Evolutionary conservation across 1,139 yeast species (phyloP), one percentile per base, ranked within the genome.

Genomic region (Groenewaldozyma sp.): DNA sequence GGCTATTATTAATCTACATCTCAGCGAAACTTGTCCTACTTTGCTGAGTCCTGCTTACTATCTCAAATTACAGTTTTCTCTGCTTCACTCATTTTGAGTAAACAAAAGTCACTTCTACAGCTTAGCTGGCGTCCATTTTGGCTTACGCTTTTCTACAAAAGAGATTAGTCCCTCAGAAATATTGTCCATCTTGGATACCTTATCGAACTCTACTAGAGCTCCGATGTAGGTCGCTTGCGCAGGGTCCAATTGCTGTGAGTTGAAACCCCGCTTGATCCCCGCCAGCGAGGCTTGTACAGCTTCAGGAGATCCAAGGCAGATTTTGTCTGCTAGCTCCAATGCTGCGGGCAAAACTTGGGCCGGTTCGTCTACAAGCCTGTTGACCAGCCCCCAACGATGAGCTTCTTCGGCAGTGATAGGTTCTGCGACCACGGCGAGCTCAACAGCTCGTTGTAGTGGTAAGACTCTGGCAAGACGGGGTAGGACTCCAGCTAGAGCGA

Each of bases 401-500:
- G 61, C 60, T 22, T 45, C 45, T 14, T 47, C 42, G 1, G 59
- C 58, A 3, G 54, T 39, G 33, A 58, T 53, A 24, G 61, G 58
- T 36, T 56, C 59, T 3, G 56, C 58, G 4, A 54, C 46, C 6
- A 58, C 45, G 2, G 62, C 62, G 35, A 58, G 43, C 43, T 58
- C 58, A 28, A 45, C 46, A 13, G 62, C 56, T 17, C 58, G 49
- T 39, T 57, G 57, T 20, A 57, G 41, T 2, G 59, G 55, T 34
- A 56, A 31, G 17, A 32, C 41, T 11, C 57, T 42, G 6, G 52
- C 55, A 14, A 56, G 45, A n/a, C 62, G 50, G 17, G 60, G 61
- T 24, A 58, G 45, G 2, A 62, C 62, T 5, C 62, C 62, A 4
- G 59, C 59, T 28, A 54, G 38, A 5, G 60, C 62, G 14, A 53